Percentiles rank a stretch among this genome's conserved stretches.
Evolutionary conservation across 2,329 filamentous ascomycete species (phyloP).

Genomic region (Coniella lustricola): DNA sequence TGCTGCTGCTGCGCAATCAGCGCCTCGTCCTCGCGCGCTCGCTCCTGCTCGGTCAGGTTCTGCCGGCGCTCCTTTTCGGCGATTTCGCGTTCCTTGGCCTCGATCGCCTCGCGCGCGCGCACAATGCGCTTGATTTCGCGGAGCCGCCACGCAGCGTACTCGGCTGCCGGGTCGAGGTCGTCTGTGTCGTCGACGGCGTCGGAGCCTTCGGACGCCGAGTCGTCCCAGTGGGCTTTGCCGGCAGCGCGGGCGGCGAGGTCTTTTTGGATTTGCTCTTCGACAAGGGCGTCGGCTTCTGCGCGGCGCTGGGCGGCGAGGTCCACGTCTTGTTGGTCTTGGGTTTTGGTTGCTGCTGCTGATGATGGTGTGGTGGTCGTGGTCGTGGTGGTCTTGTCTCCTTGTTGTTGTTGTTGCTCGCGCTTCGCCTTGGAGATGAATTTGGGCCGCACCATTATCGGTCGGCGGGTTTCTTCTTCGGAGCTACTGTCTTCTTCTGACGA

Average conservation of each 20-base stretch:
- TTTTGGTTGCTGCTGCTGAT: not conserved
- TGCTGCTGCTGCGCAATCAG: constrained; percentile 72
- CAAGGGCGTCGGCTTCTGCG: constrained; percentile 67
- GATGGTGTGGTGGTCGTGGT: no score
- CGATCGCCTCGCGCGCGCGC: constrained; percentile 77
- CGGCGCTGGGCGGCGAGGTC: constrained; percentile 55
- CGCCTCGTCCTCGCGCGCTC: constrained; percentile 74
- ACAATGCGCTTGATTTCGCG: constrained; percentile 85
- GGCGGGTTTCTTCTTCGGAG: constrained; percentile 51
- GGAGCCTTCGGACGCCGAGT: constrained; percentile 48
- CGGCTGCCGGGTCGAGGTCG: constrained; percentile 76
- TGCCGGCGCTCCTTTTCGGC: constrained; percentile 84
- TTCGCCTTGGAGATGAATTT: constrained; percentile 56
- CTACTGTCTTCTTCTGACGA: constrained; percentile 36
- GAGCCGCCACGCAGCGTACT: constrained; percentile 88
- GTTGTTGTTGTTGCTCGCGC: not conserved
- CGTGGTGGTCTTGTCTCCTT: not conserved
- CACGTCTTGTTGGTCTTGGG: constrained; percentile 28
- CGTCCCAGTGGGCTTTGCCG: constrained; percentile 82
- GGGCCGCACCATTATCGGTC: constrained; percentile 52
- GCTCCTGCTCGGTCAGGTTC: constrained; percentile 80
- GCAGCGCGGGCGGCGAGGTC: constrained; percentile 68
- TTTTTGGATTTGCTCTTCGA: constrained; percentile 83
- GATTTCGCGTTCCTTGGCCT: constrained; percentile 73
- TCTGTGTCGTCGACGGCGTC: constrained; percentile 85